Evolutionary conservation across 2,329 filamentous ascomycete genomes (phyloP), one percentile per base, ranked within the genome.

Genomic region (Colletotrichum lindemuthianum): DNA sequence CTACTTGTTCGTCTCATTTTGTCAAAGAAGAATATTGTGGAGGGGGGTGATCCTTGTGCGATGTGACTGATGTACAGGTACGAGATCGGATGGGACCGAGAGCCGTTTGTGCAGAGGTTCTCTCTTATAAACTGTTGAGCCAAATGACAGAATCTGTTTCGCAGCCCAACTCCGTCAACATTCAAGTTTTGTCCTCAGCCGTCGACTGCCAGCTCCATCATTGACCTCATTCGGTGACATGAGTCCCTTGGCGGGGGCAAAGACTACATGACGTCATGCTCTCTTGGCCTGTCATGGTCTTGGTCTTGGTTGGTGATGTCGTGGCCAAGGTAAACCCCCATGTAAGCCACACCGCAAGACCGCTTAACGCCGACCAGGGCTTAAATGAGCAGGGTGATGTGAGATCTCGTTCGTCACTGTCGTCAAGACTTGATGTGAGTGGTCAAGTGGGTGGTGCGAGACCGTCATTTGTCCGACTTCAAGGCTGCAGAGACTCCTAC

Each of bases 171-270:
- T 8, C 9, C 6, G 24, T 4, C 11, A 7, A 45, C 37, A 32
- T 52, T 33, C 41, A 48, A 41, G 43, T 33, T n/a, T n/a, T 33
- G 49, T 40, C 44, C 3, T 33, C 11, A 1, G 12, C 8, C 2
- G 39, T 51, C 37, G 5, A 6, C 34, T 11, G 33, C 37, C 51
- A n/a, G 13, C 39, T 57, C 41, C 36, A 16, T 37, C 58, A 34
- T 65, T 65, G 58, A 65, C 58, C 58, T 61, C 61, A 61, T 65
- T 48, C 51, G 34, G 52, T 32, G 51, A 39, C 58, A 52, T 52
- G 45, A 40, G 39, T 9, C 39, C 24, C 61, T 65, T 65, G 61
- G 51, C 58, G 40, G 57, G 40, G 51, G 34, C 39, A 12, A 47
- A 13, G 24, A 2, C 12, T 8, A 5, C 6, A 55, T 65, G 61